Evolutionary conservation across 163 green algal species (phyloP), one percentile per base, ranked within the genome.

Genomic region (Volvox carteri): DNA sequence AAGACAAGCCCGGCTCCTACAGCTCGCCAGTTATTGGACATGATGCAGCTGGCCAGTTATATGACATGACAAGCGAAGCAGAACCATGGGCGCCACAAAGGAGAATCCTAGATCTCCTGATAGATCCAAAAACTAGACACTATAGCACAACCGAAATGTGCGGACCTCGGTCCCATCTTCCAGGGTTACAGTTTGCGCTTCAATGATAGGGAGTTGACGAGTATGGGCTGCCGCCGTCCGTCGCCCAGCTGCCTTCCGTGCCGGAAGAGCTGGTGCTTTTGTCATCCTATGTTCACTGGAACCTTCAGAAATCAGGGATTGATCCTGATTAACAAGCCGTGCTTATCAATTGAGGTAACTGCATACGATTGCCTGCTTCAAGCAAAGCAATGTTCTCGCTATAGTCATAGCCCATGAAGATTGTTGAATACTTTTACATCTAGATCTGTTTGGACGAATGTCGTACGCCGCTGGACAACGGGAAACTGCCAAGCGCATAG

Each of bases 161-260:
- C 68, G 50, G 33, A 44, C 84, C 84, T 89, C 72, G 0, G 84
- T 89, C 12, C 84, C 84, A 84, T 89, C 84, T n/a, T 89, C 84
- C 4, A 89, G 54, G 28, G 72, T 84, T n/a, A 89, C 72, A 3
- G 25, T 68, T 7, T 84, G 60, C 0, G 84, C 41, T 4, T 89
- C 84, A 6, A 84, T 21, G 11, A 89, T 89, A 12, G 84, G 84
- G 18, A 89, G 54, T 37, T 84, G 54, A 4, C 41, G 11, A 2
- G 84, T 87, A 39, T 84, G 54, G 3, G 84, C 54, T 14, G 84
- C 72, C 0, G 72, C 72, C 9, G 72, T 77, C 0, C 84, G 18
- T 1, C 50, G 48, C 0, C 84, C 84, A 14, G 41, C 84, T 11
- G 84, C 84, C 12, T 78, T 84, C 18, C 84, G 84, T 2, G 84